phyloP scores from a whole-genome alignment of 768 basidiomycete genomes.

The Paxillus involutus region DNA sequence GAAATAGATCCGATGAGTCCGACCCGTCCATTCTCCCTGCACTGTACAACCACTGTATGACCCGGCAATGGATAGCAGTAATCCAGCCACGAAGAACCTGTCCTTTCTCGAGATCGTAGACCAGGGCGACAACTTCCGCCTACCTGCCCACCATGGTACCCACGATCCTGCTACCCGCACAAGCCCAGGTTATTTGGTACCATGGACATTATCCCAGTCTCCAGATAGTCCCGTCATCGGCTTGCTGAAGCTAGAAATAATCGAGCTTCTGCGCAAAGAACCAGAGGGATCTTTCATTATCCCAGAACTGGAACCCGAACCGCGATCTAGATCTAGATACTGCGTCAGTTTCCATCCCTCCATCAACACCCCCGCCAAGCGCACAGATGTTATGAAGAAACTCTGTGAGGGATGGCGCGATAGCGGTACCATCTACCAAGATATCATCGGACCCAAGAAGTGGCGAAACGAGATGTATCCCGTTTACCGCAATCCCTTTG shows the following conservation, averaged over 20 bases:
- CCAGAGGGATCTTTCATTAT: conserved; percentile 43
- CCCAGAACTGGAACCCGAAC: conserved; percentile 26
- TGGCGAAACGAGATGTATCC: conserved; percentile 90
- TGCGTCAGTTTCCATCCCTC: conserved; percentile 50
- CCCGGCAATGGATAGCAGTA: conserved; percentile 4
- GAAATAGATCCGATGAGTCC: too few relatives aligned
- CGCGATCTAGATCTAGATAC: conserved; percentile 21
- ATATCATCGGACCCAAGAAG: conserved; percentile 69
- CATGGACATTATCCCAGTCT: conserved; percentile 54
- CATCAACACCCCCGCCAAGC: conserved; percentile 54
- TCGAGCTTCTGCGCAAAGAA: conserved; percentile 54
- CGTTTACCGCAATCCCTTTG: conserved; percentile 70
- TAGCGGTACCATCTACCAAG: conserved; percentile 49
- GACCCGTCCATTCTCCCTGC: too few relatives aligned
- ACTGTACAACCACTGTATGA: not conserved
- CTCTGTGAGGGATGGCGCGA: conserved; percentile 80
- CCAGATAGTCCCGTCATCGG: conserved; percentile 57
- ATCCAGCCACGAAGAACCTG: conserved; percentile 2
- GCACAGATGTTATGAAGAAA: conserved; percentile 61
- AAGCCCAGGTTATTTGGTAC: conserved; percentile 47
- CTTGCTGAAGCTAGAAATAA: conserved; percentile 55
- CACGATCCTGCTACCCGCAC: conserved; percentile 24
- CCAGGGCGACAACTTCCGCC: conserved; percentile 68
- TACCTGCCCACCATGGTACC: conserved; percentile 28
- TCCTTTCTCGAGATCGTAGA: conserved; percentile 66